Conservation (phyloP, 2,329 filamentous ascomycete genomes). For the Acrodontium crateriforme region DNA sequence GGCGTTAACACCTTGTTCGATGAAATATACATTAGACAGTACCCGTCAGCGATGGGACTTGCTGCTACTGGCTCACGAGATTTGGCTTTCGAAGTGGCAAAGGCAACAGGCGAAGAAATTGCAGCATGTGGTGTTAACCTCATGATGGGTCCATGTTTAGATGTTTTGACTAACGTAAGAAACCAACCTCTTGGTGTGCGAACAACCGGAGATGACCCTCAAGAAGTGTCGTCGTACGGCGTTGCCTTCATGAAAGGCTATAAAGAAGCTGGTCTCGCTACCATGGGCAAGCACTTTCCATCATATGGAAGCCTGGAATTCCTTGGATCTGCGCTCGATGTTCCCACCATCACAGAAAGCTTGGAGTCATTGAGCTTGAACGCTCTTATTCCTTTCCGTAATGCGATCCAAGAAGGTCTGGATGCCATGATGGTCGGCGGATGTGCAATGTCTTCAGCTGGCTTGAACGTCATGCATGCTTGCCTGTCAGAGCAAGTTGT, state of each 20-base stretch:
- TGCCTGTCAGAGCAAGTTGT: slow-evolving; percentile 89
- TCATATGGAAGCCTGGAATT: slow-evolving; percentile 94
- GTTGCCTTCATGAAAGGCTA: slow-evolving; percentile 86
- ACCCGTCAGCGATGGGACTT: slow-evolving; percentile 91
- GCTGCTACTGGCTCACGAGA: slow-evolving; percentile 81
- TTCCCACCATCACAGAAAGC: slow-evolving; percentile 91
- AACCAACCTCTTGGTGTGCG: slow-evolving; percentile 85
- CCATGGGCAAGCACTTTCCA: slow-evolving; percentile 91
- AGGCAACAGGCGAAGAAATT: slow-evolving; percentile 84
- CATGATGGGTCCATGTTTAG: slow-evolving; percentile 84
- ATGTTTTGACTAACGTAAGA: slow-evolving; percentile 84
- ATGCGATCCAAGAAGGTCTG: slow-evolving; percentile 72
- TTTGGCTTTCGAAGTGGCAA: slow-evolving; percentile 77
- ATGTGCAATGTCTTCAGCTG: slow-evolving; percentile 79
- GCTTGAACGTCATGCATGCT: slow-evolving; percentile 90
- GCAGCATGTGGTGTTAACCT: slow-evolving; percentile 89
- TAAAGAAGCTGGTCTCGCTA: slow-evolving; percentile 76
- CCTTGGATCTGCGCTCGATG: slow-evolving; percentile 75
- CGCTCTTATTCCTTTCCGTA: slow-evolving; percentile 80
- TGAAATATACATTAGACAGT: slow-evolving; percentile 89
- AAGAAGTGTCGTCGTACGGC: slow-evolving; percentile 86
- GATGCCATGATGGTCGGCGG: slow-evolving; percentile 95
- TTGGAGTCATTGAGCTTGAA: slow-evolving; percentile 85
- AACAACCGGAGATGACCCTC: slow-evolving; percentile 81
- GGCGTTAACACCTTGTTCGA: slow-evolving; percentile 95